These are phyloP conservation scores for Taiwanofungus camphoratus DNA, from an alignment of 1,284 basidiomycete species.

Conservation along the genomic window DNA sequence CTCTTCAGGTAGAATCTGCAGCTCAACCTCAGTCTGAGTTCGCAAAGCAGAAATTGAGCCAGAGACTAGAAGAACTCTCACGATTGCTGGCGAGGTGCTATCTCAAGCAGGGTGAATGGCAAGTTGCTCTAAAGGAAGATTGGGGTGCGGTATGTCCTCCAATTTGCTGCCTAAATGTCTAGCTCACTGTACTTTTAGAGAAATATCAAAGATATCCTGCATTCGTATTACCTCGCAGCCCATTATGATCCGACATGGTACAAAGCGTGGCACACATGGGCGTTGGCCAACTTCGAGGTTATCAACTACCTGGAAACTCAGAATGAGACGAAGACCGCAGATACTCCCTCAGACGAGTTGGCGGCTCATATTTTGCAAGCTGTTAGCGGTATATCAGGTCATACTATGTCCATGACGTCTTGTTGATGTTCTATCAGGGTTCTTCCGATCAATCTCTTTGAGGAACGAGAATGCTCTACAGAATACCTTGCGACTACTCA, in stretches of 20 bases:
- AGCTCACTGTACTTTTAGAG: constrained; percentile 39
- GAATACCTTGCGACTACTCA: constrained; percentile 90
- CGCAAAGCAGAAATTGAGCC: constrained; percentile 43
- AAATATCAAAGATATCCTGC: constrained; percentile 77
- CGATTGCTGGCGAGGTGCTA: constrained; percentile 93
- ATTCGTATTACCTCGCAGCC: constrained; percentile 85
- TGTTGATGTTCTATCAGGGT: constrained; percentile 44
- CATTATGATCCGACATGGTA: constrained; percentile 95
- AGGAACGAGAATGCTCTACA: constrained; percentile 87
- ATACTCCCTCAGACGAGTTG: constrained; percentile 68
- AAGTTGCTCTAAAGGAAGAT: constrained; percentile 71
- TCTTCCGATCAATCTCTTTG: constrained; percentile 93
- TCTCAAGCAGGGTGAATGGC: constrained; percentile 97
- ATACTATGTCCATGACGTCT: neutral
- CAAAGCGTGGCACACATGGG: constrained; percentile 99
- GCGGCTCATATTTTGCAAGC: constrained; percentile 90
- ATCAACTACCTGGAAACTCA: constrained; percentile 78
- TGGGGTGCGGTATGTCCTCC: constrained; percentile 67
- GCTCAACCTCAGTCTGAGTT: constrained; percentile 25
- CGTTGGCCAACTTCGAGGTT: constrained; percentile 94
- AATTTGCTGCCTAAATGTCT: constrained; percentile 6
- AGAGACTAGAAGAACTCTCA: constrained; percentile 73
- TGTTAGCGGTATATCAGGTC: constrained; percentile 65
- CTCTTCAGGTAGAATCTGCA: constrained; percentile 60
- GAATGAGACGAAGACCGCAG: constrained; percentile 52